Percentiles rank a stretch among this genome's conserved stretches.
These are phyloP conservation scores for Starmerella asiatica DNA, from an alignment of 805 yeast genomes.

Conservation along the genomic window DNA sequence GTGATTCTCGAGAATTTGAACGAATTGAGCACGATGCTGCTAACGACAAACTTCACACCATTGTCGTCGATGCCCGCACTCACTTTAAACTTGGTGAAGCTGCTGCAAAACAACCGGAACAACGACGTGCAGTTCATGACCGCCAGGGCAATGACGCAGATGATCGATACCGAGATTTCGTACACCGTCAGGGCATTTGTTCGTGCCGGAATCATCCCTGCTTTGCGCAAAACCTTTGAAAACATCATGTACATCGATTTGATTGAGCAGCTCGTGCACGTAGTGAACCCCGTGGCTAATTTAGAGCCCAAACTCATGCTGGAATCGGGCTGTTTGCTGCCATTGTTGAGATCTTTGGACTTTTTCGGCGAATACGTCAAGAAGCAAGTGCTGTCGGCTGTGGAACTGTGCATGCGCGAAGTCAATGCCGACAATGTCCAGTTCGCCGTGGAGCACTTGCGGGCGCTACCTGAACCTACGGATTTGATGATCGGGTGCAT, in stretches of 20 bases:
- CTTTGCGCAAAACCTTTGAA: constrained; percentile 47
- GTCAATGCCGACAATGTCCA: constrained; percentile 35
- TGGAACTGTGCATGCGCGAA: constrained; percentile 51
- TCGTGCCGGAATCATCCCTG: constrained; percentile 49
- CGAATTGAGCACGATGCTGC: constrained; percentile 26
- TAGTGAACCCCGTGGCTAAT: constrained; percentile 27
- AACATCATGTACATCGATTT: constrained; percentile 78
- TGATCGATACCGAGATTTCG: constrained; percentile 54
- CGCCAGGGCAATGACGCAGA: constrained; percentile 69
- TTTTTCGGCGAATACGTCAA: constrained; percentile 85
- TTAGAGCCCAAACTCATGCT: constrained; percentile 28
- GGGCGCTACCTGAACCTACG: constrained; percentile 12
- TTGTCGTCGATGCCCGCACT: constrained; percentile 21
- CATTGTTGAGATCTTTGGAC: constrained; percentile 63
- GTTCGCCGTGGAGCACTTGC: constrained; percentile 11
- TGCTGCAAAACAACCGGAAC: constrained; percentile 44
- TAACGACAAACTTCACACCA: constrained; percentile 19
- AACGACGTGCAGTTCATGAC: constrained; percentile 72
- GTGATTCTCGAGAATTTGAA: constrained; percentile 24
- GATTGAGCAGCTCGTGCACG: constrained; percentile 69
- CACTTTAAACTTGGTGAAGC: constrained; percentile 31
- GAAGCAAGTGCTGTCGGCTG: constrained; percentile 59
- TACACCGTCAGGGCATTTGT: constrained; percentile 52
- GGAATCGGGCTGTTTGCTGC: constrained; percentile 45
- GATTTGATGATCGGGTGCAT: constrained; percentile 14